Conservation (phyloP, 371 early-diverging fungal species). For the Apophysomyces variabilis region DNA sequence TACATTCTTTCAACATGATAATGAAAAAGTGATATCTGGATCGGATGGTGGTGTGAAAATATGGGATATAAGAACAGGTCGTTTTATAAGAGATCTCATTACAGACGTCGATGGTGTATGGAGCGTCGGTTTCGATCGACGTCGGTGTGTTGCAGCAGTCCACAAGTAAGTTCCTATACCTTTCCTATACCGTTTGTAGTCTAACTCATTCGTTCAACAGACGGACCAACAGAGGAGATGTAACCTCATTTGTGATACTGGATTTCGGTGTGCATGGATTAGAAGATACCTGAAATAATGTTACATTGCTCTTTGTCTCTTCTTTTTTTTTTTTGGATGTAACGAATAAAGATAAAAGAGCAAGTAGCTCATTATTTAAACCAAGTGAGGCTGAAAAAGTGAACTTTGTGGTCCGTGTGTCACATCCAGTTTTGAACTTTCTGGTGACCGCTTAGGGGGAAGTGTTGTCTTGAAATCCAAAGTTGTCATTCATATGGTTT, state of each 20-base stretch:
- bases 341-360: neutral
- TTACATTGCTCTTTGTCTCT: neutral
- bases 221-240: neutral
- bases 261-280: constrained; percentile 15
- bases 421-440: neutral
- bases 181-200: neutral
- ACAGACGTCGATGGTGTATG: constrained; percentile 85
- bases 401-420: neutral
- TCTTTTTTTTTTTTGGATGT: neutral
- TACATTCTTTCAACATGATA: constrained; percentile 94
- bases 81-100: constrained; percentile 76
- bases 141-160: constrained; percentile 86
- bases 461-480: neutral
- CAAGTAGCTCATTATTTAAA: neutral
- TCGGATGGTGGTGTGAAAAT: constrained; percentile 91
- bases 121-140: constrained; percentile 87
- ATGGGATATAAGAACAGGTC: constrained; percentile 90
- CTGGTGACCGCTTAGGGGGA: neutral
- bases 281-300: neutral
- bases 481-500: neutral
- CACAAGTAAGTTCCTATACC: constrained; percentile 55
- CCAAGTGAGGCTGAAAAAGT: neutral
- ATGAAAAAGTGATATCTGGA: constrained; percentile 87
- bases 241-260: neutral
- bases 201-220: neutral